Evolutionary conservation across 2,329 filamentous ascomycete genomes (phyloP), one percentile per base, ranked within the genome.

Genomic region (Ilyonectria sp.): DNA sequence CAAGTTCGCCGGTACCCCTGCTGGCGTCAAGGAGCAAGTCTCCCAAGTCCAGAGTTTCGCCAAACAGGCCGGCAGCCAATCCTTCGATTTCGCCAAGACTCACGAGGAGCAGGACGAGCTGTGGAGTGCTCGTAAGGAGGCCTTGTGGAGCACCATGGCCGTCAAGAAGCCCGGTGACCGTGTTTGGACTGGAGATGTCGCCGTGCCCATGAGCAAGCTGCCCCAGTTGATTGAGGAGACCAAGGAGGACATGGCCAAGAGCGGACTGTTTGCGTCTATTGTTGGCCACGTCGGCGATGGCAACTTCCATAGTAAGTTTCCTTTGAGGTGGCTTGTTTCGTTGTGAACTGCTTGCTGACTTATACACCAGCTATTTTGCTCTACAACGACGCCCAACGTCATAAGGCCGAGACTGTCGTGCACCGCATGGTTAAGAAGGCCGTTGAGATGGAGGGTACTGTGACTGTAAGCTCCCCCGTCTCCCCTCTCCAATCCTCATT

Each of bases 101-200:
- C 82, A 88, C 65, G 85, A 90, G 31, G 94, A 97, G 83, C 90
- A 91, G 79, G 85, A 87, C 7, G 93, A 95, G 81, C 85, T 97
- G 33, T 97, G 94, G 94, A 92, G 90, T 74, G 94, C 94, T 23
- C 84, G 94, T 50, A 97, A 97, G 82, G 92, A 95, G 80, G 93
- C 93, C 1, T 85, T 97, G 43, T 96, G 93, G 93, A 92, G 90
- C 75, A 91, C 92, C 63, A 91, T 94, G 85, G 89, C 92, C 0
- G 84, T 91, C 76, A 89, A 81, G 82, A 89, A 80, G 82, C 87
- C 78, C 50, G 88, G 86, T n/a, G 91, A 95, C 71, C 89, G 89
- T 61, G 91, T 96, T 4, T 96, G 93, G 93, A 95, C 93, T 0
- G 93, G 93, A 1, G 94, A 97, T 76, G 94, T 96, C 11, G 94